Evolutionary conservation across 2,329 filamentous ascomycete species (phyloP).

Genomic region (Didymellaceae sp.): DNA sequence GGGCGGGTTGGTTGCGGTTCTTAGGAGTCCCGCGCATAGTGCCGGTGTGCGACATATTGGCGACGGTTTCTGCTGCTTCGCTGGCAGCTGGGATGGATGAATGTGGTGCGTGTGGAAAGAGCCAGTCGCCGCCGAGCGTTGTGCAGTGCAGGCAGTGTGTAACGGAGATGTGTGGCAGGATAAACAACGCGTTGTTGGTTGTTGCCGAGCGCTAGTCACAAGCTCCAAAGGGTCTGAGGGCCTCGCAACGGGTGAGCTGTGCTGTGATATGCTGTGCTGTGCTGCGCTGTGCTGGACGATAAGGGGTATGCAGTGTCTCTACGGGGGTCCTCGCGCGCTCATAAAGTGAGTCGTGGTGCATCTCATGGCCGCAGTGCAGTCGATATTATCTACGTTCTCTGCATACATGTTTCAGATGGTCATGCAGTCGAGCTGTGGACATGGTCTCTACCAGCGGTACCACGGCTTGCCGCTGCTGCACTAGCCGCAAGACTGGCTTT

Average conservation of each 20-base stretch:
- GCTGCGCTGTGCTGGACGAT: too few species aligned
- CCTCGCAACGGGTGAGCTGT: constrained; percentile 11
- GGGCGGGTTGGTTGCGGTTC: constrained; percentile 59
- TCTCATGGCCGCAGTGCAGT: neutral
- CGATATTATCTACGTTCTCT: neutral
- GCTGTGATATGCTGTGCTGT: too few species aligned
- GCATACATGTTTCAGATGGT: constrained; percentile 3
- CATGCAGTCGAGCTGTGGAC: neutral
- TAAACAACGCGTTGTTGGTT: constrained; percentile 8
- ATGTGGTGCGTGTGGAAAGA: constrained; percentile 9
- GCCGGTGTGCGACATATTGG: constrained; percentile 65
- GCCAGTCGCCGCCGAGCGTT: constrained; percentile 5
- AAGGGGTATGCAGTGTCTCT: constrained; percentile 2
- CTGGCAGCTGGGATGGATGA: constrained; percentile 17
- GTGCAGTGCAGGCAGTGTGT: constrained; percentile 5
- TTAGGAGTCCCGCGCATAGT: constrained; percentile 77
- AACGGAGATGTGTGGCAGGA: neutral
- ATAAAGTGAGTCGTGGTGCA: neutral
- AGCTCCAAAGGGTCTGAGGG: constrained; percentile 10
- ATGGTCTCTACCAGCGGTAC: neutral
- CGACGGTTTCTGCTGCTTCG: constrained; percentile 16
- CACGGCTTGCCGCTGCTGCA: neutral
- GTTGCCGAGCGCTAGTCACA: constrained; percentile 17
- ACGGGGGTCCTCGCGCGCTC: neutral
- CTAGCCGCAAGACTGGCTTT: neutral